Evolutionary conservation across 345 rosid genomes (phyloP), one percentile per base, ranked within the genome.

Genomic region (Anacardium occidentale): DNA sequence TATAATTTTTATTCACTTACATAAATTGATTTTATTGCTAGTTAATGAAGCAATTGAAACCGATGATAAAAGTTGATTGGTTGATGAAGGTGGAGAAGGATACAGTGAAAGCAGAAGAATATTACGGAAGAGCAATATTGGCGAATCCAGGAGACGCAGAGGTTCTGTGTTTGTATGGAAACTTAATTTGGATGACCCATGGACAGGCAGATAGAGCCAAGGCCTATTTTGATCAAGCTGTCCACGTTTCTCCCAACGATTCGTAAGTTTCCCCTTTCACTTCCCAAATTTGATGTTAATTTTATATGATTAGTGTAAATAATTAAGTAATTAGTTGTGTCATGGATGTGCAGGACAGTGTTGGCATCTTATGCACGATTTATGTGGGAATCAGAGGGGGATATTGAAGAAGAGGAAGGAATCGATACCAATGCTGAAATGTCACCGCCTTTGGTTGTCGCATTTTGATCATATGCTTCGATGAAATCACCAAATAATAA

Each of bases 351-450:
- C 74, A 93, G 98, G 73, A 76, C 78, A 90, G 92, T 94, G 67
- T 29, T 90, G 81, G 97, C 91, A 74, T 86, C 98, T 0, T 94
- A 91, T 60, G 97, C 98, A 5, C 77, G 80, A 7, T 94, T 94
- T 77, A 84, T 94, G 96, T 94, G 98, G 98, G 96, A 89, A 62
- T 78, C 90, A 10, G 96, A 83, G n/a, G 94, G 85, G 4, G 94
- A 83, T 0, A n/a, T n/a, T n/a, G 89, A 81, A 4, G 87, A 83
- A 0, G 89, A 82, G 0, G 85, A 78, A 8, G 81, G 75, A 1
- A 61, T 24, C 0, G 64, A 53, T 4, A 48, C 7, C 17, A 24
- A 37, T 21, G 78, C 21, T 42, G 71, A 53, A 69, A 71, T 64
- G 10, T 52, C 80, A 29, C 79, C 83, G 29, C 79, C 76, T 3